Evolutionary conservation across 176 grass and related monocot species (phyloP), one percentile per base, ranked within the genome.

Genomic region (Eragrostis nindensis): DNA sequence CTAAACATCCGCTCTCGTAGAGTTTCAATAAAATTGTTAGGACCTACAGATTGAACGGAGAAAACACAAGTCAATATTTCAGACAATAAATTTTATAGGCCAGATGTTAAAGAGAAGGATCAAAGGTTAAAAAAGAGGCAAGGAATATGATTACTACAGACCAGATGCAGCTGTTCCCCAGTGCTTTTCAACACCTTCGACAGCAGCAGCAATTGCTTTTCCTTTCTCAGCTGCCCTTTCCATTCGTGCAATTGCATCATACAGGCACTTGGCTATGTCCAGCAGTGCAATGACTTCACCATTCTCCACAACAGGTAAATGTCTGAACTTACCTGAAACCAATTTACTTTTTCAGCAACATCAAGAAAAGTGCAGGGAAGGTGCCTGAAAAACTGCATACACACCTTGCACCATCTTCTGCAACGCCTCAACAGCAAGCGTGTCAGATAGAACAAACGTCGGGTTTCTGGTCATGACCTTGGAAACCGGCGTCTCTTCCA

Each of bases 371-470:
- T 44, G 18, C 24, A 44, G 45, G 66, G 4, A 62, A 54, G 8
- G 38, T 17, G 6, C 0, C 4, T 18, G 70, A 59, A 36, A 49
- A 70, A 14, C 64, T 0, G 2, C 13, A 54, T 21, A 84, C 84
- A 66, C 57, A 99, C 96, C 92, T 93, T 93, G 96, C 64, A 99
- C 92, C 96, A 99, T 99, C 83, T 99, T 99, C 75, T 99, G 96
- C 85, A 99, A 80, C 21, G 96, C 96, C 77, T 99, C 96, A 2
- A 99, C 92, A 1, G 96, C 96, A 22, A 95, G 77, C 19, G 92
- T 99, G 64, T 99, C 96, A 3, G 90, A 84, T 0, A 95, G 92
- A 87, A 99, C 96, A 61, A 99, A 95, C 22, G 89, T 79, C 49
- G 96, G 96, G 45, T 99, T 95, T 78, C 96, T 85, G 11, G 92